A percentile compares a stretch with the other conserved stretches of the same genome.
Conservation (phyloP, 2,329 filamentous ascomycete genomes). For the Pezicula radicicola region DNA sequence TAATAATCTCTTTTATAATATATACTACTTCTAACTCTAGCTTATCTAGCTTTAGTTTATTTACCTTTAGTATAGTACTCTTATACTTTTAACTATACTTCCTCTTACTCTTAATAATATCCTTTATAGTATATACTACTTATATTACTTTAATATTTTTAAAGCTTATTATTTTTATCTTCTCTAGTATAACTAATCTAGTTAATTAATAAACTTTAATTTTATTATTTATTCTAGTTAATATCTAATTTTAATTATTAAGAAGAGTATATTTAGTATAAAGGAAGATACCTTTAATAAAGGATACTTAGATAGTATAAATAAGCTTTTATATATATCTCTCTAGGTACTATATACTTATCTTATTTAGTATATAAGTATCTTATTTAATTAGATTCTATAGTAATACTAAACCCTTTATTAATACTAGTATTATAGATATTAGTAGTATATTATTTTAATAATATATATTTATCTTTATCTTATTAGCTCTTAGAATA, state of each 20-base stretch:
- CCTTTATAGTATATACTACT: slow-evolving; percentile 11
- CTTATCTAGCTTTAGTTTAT: no score
- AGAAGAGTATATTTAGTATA: not conserved
- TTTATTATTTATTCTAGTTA: slow-evolving; percentile 5
- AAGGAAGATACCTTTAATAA: no score
- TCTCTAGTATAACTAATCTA: not conserved
- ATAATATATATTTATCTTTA: no score
- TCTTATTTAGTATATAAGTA: not conserved
- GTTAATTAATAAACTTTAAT: not conserved
- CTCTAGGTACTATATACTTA: not conserved
- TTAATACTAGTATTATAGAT: no score
- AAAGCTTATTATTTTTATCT: slow-evolving; percentile 26
- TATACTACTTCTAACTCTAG: slow-evolving; percentile 12
- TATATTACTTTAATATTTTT: slow-evolving; percentile 22
- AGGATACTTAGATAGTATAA: not conserved
- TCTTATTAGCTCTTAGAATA: no score
- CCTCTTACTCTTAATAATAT: slow-evolving; percentile 10
- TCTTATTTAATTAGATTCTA: not conserved
- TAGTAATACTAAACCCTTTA: no score
- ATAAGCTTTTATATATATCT: not conserved
- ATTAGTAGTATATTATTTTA: no score
- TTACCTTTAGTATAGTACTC: slow-evolving; percentile 29
- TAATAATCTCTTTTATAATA: slow-evolving; percentile 11
- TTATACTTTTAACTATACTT: slow-evolving; percentile 5
- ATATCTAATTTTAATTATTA: not conserved